A percentile compares a stretch with the other conserved stretches of the same genome.
Evolutionary conservation across 2,329 filamentous ascomycete genomes (phyloP).

Genomic region (Botryotinia calthae): DNA sequence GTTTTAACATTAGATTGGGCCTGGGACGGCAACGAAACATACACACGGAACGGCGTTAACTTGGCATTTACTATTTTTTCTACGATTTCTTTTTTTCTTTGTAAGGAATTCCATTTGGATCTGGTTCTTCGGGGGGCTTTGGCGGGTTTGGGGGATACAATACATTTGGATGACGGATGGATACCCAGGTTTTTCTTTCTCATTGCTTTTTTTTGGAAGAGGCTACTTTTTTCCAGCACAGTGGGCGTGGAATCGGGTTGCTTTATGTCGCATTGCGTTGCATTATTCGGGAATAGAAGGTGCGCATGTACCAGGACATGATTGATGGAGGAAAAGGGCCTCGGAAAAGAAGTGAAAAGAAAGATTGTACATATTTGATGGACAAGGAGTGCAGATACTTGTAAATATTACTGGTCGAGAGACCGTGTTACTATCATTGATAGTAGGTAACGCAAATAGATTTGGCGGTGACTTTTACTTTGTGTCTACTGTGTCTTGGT

Average conservation of each 20-base stretch:
- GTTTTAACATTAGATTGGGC: not conserved
- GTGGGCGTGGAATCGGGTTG: not conserved
- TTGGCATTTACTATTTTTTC: not conserved
- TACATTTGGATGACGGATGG: conserved; percentile 14
- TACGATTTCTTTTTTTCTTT: not conserved
- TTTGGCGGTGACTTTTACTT: not conserved
- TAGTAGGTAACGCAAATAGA: not conserved
- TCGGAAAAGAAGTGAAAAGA: not conserved
- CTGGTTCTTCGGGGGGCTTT: not conserved
- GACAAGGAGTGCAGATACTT: not conserved
- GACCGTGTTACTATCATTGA: not conserved
- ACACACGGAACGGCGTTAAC: conserved; percentile 1
- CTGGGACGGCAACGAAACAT: conserved; percentile 13
- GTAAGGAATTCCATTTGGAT: not conserved
- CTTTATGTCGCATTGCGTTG: conserved; percentile 4
- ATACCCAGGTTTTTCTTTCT: conserved; percentile 4
- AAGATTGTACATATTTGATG: conserved; percentile 1
- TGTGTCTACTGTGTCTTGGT: not conserved
- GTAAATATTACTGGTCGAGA: conserved; percentile 9
- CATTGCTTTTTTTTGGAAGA: not conserved
- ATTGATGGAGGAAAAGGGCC: not conserved
- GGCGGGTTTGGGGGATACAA: not conserved
- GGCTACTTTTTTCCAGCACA: not conserved
- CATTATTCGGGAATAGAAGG: conserved; percentile 11
- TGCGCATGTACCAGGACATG: not conserved